Conservation (phyloP, 2,329 filamentous ascomycete species). For the Pseudovirgaria hyperparasitica region DNA sequence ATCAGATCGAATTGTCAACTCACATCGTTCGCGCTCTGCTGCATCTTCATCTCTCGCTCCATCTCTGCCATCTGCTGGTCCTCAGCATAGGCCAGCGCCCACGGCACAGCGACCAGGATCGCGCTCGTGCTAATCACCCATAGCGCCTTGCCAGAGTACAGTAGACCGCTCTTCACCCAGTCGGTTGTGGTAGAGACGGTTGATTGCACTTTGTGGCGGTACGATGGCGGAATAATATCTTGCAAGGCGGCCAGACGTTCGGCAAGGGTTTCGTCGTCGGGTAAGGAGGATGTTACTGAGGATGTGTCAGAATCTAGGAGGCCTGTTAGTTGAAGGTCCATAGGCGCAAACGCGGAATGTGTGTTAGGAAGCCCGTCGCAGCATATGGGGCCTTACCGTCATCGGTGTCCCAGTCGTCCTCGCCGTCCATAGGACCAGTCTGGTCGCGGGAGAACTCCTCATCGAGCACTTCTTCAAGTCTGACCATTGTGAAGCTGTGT, state of each 20-base stretch:
- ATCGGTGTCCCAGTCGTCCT: slow-evolving; percentile 80
- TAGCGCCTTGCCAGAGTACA: slow-evolving; percentile 71
- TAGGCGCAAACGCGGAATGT: slow-evolving; percentile 1
- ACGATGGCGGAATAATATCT: slow-evolving; percentile 31
- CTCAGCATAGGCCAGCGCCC: slow-evolving; percentile 83
- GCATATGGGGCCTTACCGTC: slow-evolving; percentile 59
- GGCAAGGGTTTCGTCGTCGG: slow-evolving; percentile 28
- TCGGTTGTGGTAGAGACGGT: slow-evolving; percentile 38
- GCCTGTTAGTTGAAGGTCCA: slow-evolving; percentile 6
- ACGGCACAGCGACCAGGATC: slow-evolving; percentile 82
- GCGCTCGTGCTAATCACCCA: slow-evolving; percentile 88
- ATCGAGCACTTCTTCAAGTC: slow-evolving; percentile 92
- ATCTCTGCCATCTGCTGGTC: slow-evolving; percentile 95
- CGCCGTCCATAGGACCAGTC: slow-evolving; percentile 51
- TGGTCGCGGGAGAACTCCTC: slow-evolving; percentile 76
- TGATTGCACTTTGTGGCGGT: slow-evolving; percentile 28
- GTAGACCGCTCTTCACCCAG: slow-evolving; percentile 47
- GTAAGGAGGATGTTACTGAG: slow-evolving; percentile 38
- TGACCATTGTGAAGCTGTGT: slow-evolving; percentile 60
- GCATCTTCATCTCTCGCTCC: slow-evolving; percentile 95
- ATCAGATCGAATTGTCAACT: no score
- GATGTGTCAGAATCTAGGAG: slow-evolving; percentile 73
- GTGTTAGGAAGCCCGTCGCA: slow-evolving; percentile 29
- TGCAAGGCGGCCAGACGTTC: slow-evolving; percentile 30
- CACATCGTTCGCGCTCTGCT: slow-evolving; percentile 77